Conservation (phyloP, 129 eudicot genomes). For the Flaveria brownii region DNA sequence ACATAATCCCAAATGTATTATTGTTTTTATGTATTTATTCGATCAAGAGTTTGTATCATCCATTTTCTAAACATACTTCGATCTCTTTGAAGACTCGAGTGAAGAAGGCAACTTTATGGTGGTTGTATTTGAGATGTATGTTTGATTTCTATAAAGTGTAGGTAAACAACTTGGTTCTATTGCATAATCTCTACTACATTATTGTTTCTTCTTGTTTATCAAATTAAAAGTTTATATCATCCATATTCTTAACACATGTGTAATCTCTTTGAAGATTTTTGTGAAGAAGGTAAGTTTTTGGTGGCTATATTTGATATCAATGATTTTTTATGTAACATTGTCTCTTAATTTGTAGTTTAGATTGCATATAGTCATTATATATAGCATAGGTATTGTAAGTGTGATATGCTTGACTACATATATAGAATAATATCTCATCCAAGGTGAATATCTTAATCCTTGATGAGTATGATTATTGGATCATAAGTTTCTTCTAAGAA, state of each 20-base stretch:
- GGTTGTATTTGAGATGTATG: too few relatives aligned
- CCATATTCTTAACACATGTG: not conserved
- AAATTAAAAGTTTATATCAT: not conserved
- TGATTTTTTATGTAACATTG: not conserved
- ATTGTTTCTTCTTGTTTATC: not conserved
- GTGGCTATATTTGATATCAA: not conserved
- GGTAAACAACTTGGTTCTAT: too few relatives aligned
- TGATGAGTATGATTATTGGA: not conserved
- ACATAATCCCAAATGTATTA: too few relatives aligned
- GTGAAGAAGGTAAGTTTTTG: not conserved
- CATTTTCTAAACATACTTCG: not conserved
- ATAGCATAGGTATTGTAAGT: not conserved
- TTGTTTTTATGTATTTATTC: not conserved
- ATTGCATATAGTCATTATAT: not conserved
- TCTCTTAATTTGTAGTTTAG: not conserved
- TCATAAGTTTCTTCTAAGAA: not conserved
- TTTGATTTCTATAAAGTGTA: too few relatives aligned
- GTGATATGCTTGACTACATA: not conserved
- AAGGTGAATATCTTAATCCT: not conserved
- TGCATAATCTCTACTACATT: too few relatives aligned
- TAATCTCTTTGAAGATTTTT: not conserved
- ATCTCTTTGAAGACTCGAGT: not conserved
- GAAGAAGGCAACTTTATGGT: too few relatives aligned
- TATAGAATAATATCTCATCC: slow-evolving; percentile 2
- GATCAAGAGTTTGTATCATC: not conserved